Evolutionary conservation across 2,329 filamentous ascomycete species (phyloP).

Genomic region (Verticillium nubilum): DNA sequence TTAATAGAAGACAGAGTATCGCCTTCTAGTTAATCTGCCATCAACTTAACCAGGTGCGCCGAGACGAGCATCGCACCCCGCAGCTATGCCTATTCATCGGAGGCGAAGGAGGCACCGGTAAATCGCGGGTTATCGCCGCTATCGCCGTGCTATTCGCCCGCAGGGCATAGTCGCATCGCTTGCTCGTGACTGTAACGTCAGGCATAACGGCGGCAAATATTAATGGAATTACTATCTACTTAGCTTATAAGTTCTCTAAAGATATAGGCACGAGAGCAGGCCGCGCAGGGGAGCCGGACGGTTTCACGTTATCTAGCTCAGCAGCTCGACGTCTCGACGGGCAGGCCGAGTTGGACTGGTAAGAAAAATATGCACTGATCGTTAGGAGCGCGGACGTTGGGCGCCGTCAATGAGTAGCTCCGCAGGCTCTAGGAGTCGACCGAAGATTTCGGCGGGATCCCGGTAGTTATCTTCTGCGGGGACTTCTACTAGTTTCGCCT

Average conservation of each 20-base stretch:
- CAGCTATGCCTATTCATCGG: constrained; percentile 11
- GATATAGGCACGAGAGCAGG: neutral
- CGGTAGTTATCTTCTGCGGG: neutral
- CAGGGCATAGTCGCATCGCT: neutral
- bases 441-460: neutral
- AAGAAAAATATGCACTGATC: constrained; percentile 6
- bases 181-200: constrained; percentile 7
- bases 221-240: constrained; percentile 9
- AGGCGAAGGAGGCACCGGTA: constrained; percentile 8
- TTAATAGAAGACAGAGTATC: constrained; percentile 1
- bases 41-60: constrained; percentile 5
- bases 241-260: constrained; percentile 6
- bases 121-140: constrained; percentile 7
- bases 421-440: too few species aligned
- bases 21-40: constrained; percentile 7
- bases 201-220: constrained; percentile 4
- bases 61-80: neutral
- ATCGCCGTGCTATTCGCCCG: constrained; percentile 1
- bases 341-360: neutral
- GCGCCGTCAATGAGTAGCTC: too few species aligned
- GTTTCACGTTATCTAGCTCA: neutral
- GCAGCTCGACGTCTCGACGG: neutral
- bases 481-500: neutral
- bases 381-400: neutral
- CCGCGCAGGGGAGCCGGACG: neutral